Evolutionary conservation across 2,329 filamentous ascomycete genomes (phyloP).

Genomic region (Tolypocladium pustulatum): DNA sequence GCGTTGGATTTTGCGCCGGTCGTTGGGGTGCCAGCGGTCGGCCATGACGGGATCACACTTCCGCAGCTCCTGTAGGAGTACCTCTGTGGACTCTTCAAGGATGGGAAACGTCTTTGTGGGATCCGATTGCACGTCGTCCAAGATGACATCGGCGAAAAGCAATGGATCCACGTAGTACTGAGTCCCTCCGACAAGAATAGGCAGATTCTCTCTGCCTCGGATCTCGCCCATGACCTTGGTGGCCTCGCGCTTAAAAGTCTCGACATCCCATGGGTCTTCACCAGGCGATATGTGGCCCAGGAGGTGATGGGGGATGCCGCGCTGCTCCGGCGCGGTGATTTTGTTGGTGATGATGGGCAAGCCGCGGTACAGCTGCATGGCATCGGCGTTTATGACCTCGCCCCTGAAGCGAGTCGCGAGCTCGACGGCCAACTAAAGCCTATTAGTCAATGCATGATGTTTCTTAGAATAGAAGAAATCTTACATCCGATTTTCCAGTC

Average conservation of each 20-base stretch:
- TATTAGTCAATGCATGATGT: neutral
- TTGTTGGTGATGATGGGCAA: constrained; percentile 95
- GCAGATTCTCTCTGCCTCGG: constrained; percentile 63
- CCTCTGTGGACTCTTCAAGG: constrained; percentile 58
- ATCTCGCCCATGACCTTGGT: constrained; percentile 66
- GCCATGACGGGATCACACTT: constrained; percentile 88
- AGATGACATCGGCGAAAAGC: constrained; percentile 60
- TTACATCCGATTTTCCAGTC: constrained; percentile 85
- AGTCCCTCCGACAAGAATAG: constrained; percentile 87
- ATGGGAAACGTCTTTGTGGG: constrained; percentile 49
- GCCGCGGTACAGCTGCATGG: constrained; percentile 93
- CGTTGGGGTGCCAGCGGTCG: constrained; percentile 85
- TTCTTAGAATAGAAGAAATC: constrained; percentile 6
- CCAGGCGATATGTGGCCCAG: constrained; percentile 67
- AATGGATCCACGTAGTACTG: constrained; percentile 92
- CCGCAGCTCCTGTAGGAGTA: constrained; percentile 60
- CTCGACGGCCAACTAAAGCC: constrained; percentile 72
- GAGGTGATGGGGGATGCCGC: constrained; percentile 78
- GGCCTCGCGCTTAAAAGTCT: constrained; percentile 64
- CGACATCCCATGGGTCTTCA: constrained; percentile 75
- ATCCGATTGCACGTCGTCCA: constrained; percentile 26
- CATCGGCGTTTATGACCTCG: constrained; percentile 94
- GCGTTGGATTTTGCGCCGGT: constrained; percentile 77
- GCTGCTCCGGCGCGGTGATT: constrained; percentile 62
- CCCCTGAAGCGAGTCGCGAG: constrained; percentile 75